A percentile compares a stretch with the other conserved stretches of the same genome.
Evolutionary conservation across 2,329 filamentous ascomycete genomes (phyloP).

Genomic region (Diaporthe destruens): DNA sequence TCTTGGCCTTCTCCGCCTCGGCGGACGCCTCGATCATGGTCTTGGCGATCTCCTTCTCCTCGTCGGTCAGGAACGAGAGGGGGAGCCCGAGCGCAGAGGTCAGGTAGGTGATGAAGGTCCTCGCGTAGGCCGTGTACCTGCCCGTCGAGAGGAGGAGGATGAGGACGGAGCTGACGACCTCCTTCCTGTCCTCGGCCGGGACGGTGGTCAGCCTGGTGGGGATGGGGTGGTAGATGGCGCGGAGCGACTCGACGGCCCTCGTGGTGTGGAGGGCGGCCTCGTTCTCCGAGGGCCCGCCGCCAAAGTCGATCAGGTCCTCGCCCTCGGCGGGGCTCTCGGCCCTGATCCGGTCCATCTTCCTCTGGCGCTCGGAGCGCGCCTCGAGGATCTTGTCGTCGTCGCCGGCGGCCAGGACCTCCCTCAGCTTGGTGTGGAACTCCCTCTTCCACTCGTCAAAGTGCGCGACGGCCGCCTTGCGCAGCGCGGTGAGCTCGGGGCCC

Average conservation of each 20-base stretch:
- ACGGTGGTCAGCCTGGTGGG: conserved; percentile 68
- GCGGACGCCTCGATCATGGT: conserved; percentile 76
- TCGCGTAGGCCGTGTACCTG: conserved; percentile 80
- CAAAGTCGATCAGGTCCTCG: conserved; percentile 58
- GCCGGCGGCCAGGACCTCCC: conserved; percentile 69
- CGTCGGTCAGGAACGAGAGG: conserved; percentile 70
- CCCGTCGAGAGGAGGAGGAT: conserved; percentile 79
- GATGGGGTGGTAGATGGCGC: conserved; percentile 65
- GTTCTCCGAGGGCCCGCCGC: conserved; percentile 38
- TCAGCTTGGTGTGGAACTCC: conserved; percentile 76
- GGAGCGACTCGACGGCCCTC: conserved; percentile 59
- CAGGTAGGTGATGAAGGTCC: conserved; percentile 76
- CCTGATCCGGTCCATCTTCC: conserved; percentile 55
- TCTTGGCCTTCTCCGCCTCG: conserved; percentile 67
- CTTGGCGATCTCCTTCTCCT: conserved; percentile 82
- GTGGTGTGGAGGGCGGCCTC: conserved; percentile 48
- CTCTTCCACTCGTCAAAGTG: conserved; percentile 85
- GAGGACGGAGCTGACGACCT: conserved; percentile 77
- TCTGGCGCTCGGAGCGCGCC: conserved; percentile 60
- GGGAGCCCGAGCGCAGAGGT: conserved; percentile 75
- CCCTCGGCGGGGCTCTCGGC: conserved; percentile 53
- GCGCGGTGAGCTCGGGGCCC: conserved; percentile 50
- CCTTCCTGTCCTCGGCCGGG: conserved; percentile 67
- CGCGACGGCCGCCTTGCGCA: conserved; percentile 68
- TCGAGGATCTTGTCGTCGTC: conserved; percentile 58